These are phyloP conservation scores for Bocquillonia castaneifolia DNA, from an alignment of 441 rosid species.

Conservation along the genomic window DNA sequence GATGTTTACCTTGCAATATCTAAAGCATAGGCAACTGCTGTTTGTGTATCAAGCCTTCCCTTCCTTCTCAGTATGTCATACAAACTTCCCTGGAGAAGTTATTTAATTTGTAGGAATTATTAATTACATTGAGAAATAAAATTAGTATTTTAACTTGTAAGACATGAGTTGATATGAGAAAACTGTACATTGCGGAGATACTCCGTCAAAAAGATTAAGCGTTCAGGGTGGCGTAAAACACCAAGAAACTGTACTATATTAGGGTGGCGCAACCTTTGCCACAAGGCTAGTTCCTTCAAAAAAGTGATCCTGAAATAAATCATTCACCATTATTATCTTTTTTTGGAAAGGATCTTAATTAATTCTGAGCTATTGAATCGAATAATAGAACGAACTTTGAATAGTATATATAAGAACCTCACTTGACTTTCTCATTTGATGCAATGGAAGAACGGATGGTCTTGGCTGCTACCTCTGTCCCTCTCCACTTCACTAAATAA, in stretches of 20 bases:
- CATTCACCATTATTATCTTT: too few species aligned
- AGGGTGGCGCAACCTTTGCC: slow-evolving; percentile 66
- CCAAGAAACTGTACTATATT: slow-evolving; percentile 74
- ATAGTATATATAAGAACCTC: slow-evolving; percentile 21
- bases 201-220: slow-evolving; percentile 57
- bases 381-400: not conserved
- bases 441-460: slow-evolving; percentile 62
- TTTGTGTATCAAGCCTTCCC: slow-evolving; percentile 46
- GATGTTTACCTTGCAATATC: slow-evolving; percentile 56
- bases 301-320: slow-evolving; percentile 36
- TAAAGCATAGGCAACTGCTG: slow-evolving; percentile 52
- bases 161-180: not conserved
- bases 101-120: slow-evolving; percentile 18
- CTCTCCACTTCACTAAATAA: slow-evolving; percentile 61
- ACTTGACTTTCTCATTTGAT: slow-evolving; percentile 54
- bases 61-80: slow-evolving; percentile 50
- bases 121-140: too few species aligned
- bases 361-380: too few species aligned
- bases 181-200: slow-evolving; percentile 54
- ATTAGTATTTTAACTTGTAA: not conserved
- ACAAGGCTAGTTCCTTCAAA: slow-evolving; percentile 53
- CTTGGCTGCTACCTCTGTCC: slow-evolving; percentile 63
- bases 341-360: too few species aligned
- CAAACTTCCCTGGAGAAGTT: slow-evolving; percentile 47
- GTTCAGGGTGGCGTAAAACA: slow-evolving; percentile 49